These are phyloP conservation scores for Ogataea paradorogensis DNA, from an alignment of 805 yeast species.

Conservation along the genomic window DNA sequence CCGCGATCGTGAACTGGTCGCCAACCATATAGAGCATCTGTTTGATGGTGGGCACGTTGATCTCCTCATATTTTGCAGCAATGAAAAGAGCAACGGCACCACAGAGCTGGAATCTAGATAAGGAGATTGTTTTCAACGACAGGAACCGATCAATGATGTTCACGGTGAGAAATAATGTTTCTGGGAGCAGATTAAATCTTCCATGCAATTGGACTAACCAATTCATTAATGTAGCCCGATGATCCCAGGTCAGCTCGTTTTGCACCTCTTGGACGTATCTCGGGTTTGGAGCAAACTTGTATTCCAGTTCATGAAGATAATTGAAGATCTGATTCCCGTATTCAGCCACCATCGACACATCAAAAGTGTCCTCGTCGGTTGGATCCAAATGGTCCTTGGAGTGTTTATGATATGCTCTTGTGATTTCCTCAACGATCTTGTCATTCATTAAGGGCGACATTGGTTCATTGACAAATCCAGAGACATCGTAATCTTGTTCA, in stretches of 20 bases:
- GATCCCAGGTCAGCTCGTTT: slow-evolving; percentile 68
- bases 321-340: slow-evolving; percentile 85
- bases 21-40: slow-evolving; percentile 85
- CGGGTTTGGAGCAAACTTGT: slow-evolving; percentile 66
- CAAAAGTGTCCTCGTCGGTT: slow-evolving; percentile 79
- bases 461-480: slow-evolving; percentile 37
- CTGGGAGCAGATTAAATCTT: slow-evolving; percentile 78
- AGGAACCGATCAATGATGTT: slow-evolving; percentile 85
- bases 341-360: slow-evolving; percentile 89
- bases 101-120: slow-evolving; percentile 85
- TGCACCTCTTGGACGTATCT: slow-evolving; percentile 72
- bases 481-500: slow-evolving; percentile 35
- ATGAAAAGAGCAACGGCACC: slow-evolving; percentile 88
- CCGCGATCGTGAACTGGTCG: slow-evolving; percentile 72
- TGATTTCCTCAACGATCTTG: slow-evolving; percentile 48
- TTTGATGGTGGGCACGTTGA: slow-evolving; percentile 79
- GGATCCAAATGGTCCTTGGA: slow-evolving; percentile 57
- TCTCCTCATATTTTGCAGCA: slow-evolving; percentile 95
- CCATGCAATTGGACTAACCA: slow-evolving; percentile 89
- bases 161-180: slow-evolving; percentile 77
- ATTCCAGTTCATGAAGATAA: slow-evolving; percentile 70
- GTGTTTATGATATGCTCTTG: slow-evolving; percentile 48
- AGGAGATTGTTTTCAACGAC: slow-evolving; percentile 66
- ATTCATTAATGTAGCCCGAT: slow-evolving; percentile 80
- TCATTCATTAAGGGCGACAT: slow-evolving; percentile 57